These are phyloP conservation scores for Kodamaea sp. DNA, from an alignment of 1,139 yeast genomes.

Conservation along the genomic window DNA sequence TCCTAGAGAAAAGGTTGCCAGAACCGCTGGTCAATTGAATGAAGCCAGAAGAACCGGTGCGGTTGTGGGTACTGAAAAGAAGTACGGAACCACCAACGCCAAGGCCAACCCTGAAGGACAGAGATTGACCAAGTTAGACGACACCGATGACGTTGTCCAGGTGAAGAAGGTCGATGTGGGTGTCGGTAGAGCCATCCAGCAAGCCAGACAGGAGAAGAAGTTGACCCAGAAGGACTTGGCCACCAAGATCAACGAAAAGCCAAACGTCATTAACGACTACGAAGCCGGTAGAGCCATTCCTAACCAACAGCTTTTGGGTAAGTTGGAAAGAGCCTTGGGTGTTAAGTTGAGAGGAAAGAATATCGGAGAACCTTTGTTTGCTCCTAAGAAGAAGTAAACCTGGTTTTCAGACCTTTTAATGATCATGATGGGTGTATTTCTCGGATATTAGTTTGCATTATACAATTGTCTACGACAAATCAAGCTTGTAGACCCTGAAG, in stretches of 20 bases:
- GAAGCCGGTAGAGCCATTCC: slow-evolving; percentile 98
- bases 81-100: slow-evolving; percentile 71
- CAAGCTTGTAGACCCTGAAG: too few species aligned
- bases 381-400: slow-evolving; percentile 60
- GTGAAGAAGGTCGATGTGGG: slow-evolving; percentile 81
- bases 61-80: slow-evolving; percentile 90
- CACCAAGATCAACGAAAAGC: slow-evolving; percentile 92
- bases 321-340: slow-evolving; percentile 92
- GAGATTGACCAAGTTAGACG: slow-evolving; percentile 87
- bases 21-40: slow-evolving; percentile 73
- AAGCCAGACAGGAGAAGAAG: slow-evolving; percentile 86
- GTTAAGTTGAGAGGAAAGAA: slow-evolving; percentile 94
- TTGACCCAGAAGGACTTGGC: slow-evolving; percentile 96
- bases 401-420: slow-evolving; percentile 1
- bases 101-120: slow-evolving; percentile 88
- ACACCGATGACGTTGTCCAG: slow-evolving; percentile 90
- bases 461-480: too few species aligned
- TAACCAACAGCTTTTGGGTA: slow-evolving; percentile 89
- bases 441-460: slow-evolving; percentile 10
- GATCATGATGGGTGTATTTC: slow-evolving; percentile 5
- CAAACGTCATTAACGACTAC: slow-evolving; percentile 91
- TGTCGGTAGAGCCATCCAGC: slow-evolving; percentile 86
- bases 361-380: slow-evolving; percentile 88
- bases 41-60: slow-evolving; percentile 93
- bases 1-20: slow-evolving; percentile 84